These are phyloP conservation scores for Pharnaceum exiguum DNA, from an alignment of 148 eudicot genomes.

Conservation along the genomic window DNA sequence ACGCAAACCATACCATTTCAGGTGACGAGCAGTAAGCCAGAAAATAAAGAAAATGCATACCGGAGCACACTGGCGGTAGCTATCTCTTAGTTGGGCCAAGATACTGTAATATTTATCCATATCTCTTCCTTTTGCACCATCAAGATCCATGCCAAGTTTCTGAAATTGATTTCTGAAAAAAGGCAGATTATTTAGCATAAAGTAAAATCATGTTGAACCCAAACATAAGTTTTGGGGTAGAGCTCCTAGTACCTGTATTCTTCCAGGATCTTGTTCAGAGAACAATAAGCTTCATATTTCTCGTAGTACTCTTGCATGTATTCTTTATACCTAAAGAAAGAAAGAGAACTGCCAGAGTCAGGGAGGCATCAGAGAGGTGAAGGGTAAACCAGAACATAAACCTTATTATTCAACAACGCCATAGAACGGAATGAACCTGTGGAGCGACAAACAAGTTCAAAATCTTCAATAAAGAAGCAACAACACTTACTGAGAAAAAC, in stretches of 20 bases:
- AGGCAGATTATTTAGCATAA: slow-evolving; percentile 3
- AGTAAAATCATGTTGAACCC: neutral
- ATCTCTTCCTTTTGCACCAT: slow-evolving; percentile 64
- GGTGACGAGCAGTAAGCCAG: neutral
- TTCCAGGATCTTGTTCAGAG: slow-evolving; percentile 72
- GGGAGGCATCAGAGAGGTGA: neutral
- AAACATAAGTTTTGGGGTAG: neutral
- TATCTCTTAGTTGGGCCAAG: slow-evolving; percentile 59
- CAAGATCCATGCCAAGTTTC: slow-evolving; percentile 74
- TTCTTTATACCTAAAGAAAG: slow-evolving; percentile 58
- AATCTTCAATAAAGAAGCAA: neutral
- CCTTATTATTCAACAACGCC: neutral
- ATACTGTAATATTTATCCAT: slow-evolving; percentile 49
- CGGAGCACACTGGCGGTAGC: slow-evolving; percentile 74
- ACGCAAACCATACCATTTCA: neutral
- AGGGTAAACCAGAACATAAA: no score
- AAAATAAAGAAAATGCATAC: slow-evolving; percentile 37
- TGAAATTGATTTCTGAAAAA: slow-evolving; percentile 58
- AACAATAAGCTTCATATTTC: slow-evolving; percentile 73
- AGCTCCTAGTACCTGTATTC: slow-evolving; percentile 44
- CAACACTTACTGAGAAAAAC: slow-evolving; percentile 63
- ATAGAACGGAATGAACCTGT: neutral
- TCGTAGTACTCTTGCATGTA: slow-evolving; percentile 82
- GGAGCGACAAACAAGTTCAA: slow-evolving; percentile 1
- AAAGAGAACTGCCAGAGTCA: neutral